These are phyloP conservation scores for Curvularia lunata DNA, from an alignment of 2,329 filamentous ascomycete species.

Conservation along the genomic window DNA sequence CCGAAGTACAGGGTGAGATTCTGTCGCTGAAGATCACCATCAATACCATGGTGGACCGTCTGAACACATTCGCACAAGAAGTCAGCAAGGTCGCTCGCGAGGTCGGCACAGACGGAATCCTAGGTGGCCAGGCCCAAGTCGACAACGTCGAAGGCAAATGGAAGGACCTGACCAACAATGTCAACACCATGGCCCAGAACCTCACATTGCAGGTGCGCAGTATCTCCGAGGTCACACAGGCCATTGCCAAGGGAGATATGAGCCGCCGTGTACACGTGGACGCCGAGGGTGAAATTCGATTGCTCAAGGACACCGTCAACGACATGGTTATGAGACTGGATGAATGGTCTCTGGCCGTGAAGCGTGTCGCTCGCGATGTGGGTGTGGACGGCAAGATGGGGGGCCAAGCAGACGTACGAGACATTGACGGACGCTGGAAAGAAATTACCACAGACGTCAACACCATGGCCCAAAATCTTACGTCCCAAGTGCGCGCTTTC, in stretches of 20 bases:
- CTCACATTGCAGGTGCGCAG: constrained; percentile 75
- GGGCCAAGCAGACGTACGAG: constrained; percentile 91
- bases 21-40: constrained; percentile 81
- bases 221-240: constrained; percentile 92
- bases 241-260: constrained; percentile 94
- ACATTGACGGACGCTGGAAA: constrained; percentile 93
- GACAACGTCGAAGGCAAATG: constrained; percentile 71
- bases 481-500: constrained; percentile 95
- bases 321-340: constrained; percentile 97
- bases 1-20: constrained; percentile 60
- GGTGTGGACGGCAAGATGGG: constrained; percentile 99
- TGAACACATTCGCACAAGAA: constrained; percentile 69
- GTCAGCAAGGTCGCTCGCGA: constrained; percentile 70
- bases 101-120: constrained; percentile 68
- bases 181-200: constrained; percentile 72
- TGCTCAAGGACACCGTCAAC: constrained; percentile 95
- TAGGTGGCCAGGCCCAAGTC: constrained; percentile 69
- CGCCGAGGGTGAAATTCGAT: constrained; percentile 91
- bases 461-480: constrained; percentile 83
- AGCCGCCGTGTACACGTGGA: constrained; percentile 95
- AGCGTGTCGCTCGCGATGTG: constrained; percentile 93
- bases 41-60: constrained; percentile 70
- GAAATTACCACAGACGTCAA: constrained; percentile 98
- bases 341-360: constrained; percentile 94
- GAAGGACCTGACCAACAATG: constrained; percentile 71